A percentile compares a stretch with the other conserved stretches of the same genome.
These are phyloP conservation scores for Friedmanniomyces simplex DNA, from an alignment of 495 filamentous ascomycete species.

Conservation along the genomic window DNA sequence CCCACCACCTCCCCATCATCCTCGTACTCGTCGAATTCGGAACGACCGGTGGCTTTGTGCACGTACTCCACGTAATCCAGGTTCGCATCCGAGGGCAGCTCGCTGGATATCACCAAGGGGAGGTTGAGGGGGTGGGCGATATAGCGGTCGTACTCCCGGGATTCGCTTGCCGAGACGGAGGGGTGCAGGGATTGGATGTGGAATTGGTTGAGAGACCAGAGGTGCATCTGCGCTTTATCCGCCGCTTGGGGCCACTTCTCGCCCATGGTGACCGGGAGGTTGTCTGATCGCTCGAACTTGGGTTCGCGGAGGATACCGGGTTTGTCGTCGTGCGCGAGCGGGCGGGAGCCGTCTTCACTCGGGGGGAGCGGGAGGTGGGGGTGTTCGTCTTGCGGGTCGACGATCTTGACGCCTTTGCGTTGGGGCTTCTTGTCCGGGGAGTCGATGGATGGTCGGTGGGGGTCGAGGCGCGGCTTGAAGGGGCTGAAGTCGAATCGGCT, in stretches of 20 bases:
- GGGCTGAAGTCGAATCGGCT: conserved; percentile 57
- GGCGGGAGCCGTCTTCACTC: not conserved
- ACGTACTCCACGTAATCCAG: conserved; percentile 68
- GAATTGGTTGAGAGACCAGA: conserved; percentile 81
- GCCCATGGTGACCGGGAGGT: conserved; percentile 25
- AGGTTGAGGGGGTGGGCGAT: conserved; percentile 82
- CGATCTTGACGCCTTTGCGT: conserved; percentile 53
- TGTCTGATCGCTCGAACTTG: conserved; percentile 14
- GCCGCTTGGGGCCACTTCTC: conserved; percentile 29
- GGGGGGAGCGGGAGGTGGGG: conserved; percentile 2
- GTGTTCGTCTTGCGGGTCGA: conserved; percentile 42
- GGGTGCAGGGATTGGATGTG: conserved; percentile 71
- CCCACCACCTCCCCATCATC: too few species aligned
- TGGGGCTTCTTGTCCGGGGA: conserved; percentile 33
- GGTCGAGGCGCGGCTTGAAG: conserved; percentile 47
- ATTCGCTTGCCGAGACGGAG: conserved; percentile 59
- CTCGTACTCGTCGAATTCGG: conserved; percentile 13
- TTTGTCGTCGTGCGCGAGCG: conserved; percentile 8
- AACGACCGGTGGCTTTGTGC: conserved; percentile 37
- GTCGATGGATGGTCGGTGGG: conserved; percentile 17
- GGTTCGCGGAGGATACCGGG: conserved; percentile 25
- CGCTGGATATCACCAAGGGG: conserved; percentile 72
- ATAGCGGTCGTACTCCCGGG: conserved; percentile 82
- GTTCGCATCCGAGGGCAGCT: conserved; percentile 42
- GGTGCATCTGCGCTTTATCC: conserved; percentile 38